These are phyloP conservation scores for Fusarium foetens DNA, from an alignment of 2,329 filamentous ascomycete species.

Conservation along the genomic window DNA sequence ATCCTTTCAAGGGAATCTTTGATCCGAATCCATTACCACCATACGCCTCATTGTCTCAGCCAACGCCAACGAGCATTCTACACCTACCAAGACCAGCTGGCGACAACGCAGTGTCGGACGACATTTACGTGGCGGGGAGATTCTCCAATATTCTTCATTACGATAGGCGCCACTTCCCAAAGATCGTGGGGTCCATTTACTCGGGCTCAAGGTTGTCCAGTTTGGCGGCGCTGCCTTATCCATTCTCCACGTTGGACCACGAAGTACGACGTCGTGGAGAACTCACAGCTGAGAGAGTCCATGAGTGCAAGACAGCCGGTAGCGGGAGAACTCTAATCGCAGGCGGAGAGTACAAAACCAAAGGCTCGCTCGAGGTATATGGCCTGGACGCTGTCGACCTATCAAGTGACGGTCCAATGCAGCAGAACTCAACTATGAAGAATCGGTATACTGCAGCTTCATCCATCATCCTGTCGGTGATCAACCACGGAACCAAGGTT, in stretches of 20 bases:
- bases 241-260: slow-evolving; percentile 70
- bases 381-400: slow-evolving; percentile 58
- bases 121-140: slow-evolving; percentile 88
- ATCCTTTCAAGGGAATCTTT: slow-evolving; percentile 55
- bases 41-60: slow-evolving; percentile 80
- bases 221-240: slow-evolving; percentile 74
- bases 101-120: slow-evolving; percentile 69
- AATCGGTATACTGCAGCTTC: slow-evolving; percentile 86
- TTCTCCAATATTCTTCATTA: slow-evolving; percentile 92
- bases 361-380: slow-evolving; percentile 91
- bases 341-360: slow-evolving; percentile 90
- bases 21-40: slow-evolving; percentile 63
- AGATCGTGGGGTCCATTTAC: slow-evolving; percentile 80
- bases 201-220: slow-evolving; percentile 84
- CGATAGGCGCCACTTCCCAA: slow-evolving; percentile 85
- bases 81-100: slow-evolving; percentile 72
- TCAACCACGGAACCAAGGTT: slow-evolving; percentile 82
- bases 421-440: slow-evolving; percentile 66
- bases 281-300: slow-evolving; percentile 65
- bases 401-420: slow-evolving; percentile 41
- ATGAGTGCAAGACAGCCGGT: slow-evolving; percentile 60
- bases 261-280: slow-evolving; percentile 66
- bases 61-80: slow-evolving; percentile 83
- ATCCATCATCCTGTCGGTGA: slow-evolving; percentile 83
- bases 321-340: slow-evolving; percentile 77